Evolutionary conservation across 768 basidiomycete genomes (phyloP), one percentile per base, ranked within the genome.

Genomic region (Crassisporium funariophilum): DNA sequence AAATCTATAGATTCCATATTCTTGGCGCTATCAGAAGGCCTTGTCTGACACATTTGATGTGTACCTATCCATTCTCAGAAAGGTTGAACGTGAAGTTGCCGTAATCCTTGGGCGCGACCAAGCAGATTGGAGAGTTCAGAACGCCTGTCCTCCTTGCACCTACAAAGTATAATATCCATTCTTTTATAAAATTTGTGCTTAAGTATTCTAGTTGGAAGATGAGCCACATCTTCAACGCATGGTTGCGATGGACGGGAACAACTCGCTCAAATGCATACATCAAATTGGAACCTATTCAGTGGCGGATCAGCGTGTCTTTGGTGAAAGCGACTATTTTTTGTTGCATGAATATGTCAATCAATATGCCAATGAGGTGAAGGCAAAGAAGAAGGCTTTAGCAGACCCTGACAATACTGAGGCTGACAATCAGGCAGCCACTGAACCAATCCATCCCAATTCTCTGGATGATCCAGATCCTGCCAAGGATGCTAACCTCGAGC

Each of bases 71-170:
- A 63, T 73, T 3, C 41, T 40, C 0, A 47, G 50, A 0, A 8
- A 2, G 0, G 57, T 71, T n/a, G 45, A 65, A 15, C 12, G 15
- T 2, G 46, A 36, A 1, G 56, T 72, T n/a, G 19, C 52, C 3
- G 16, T 8, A 6, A 55, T 49, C 4, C 58, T 76, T 13, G 59
- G 60, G 1, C 53, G 60, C 0, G 53, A 68, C 39, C 31, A 40
- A 0, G 57, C 61, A 0, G 34, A 71, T 23, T 76, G 70, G 67
- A 48, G 61, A 2, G 61, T 66, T 2, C 19, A 54, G 24, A 60
- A 73, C 43, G 52, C 62, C 0, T 76, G 74, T 50, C 65, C 66
- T 0, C 47, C 70, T 0, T 75, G 74, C 49, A 46, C 46, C 13
- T 71, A 73, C n/a, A n/a, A n/a, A n/a, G n/a, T n/a, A n/a, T n/a